phyloP scores from a whole-genome alignment of 805 yeast genomes.

The Candida gorgasii region DNA sequence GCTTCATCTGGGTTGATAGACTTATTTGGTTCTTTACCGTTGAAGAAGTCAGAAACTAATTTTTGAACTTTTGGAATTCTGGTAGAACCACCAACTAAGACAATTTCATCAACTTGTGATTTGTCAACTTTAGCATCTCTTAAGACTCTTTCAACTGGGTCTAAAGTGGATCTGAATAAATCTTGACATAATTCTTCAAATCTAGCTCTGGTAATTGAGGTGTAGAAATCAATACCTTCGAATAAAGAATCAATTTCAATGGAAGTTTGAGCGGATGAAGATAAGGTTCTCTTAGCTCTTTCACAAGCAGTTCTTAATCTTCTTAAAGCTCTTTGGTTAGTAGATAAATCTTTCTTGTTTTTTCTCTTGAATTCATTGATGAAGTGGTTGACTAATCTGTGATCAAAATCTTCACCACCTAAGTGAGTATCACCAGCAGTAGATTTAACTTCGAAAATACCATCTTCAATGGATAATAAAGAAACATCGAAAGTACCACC shows the following conservation, averaged over 20 bases:
- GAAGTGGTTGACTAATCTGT: constrained; percentile 92
- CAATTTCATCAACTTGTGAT: constrained; percentile 87
- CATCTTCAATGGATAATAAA: constrained; percentile 47
- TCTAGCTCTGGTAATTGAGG: constrained; percentile 95
- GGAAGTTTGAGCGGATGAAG: constrained; percentile 93
- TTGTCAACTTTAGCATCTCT: constrained; percentile 89
- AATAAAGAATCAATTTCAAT: constrained; percentile 91
- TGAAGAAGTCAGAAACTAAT: constrained; percentile 93
- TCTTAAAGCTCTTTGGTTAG: constrained; percentile 96
- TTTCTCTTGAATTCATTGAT: constrained; percentile 96
- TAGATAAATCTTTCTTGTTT: constrained; percentile 90
- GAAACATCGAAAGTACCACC: constrained; percentile 53
- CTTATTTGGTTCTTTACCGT: constrained; percentile 96
- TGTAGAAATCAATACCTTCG: constrained; percentile 96
- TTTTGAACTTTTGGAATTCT: constrained; percentile 97
- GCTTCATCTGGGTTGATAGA: constrained; percentile 99
- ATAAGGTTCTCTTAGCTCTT: constrained; percentile 98
- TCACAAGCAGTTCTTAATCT: constrained; percentile 99
- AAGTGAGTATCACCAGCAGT: constrained; percentile 52
- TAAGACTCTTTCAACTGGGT: constrained; percentile 94
- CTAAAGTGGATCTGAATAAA: constrained; percentile 88
- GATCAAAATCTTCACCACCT: constrained; percentile 99
- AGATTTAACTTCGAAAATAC: constrained; percentile 50
- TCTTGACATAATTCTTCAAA: constrained; percentile 96
- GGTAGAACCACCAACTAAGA: constrained; percentile 96